Percentiles rank a stretch among this genome's conserved stretches.
Evolutionary conservation across 306 rosid genomes (phyloP).

Genomic region (Sophora flavescens): DNA sequence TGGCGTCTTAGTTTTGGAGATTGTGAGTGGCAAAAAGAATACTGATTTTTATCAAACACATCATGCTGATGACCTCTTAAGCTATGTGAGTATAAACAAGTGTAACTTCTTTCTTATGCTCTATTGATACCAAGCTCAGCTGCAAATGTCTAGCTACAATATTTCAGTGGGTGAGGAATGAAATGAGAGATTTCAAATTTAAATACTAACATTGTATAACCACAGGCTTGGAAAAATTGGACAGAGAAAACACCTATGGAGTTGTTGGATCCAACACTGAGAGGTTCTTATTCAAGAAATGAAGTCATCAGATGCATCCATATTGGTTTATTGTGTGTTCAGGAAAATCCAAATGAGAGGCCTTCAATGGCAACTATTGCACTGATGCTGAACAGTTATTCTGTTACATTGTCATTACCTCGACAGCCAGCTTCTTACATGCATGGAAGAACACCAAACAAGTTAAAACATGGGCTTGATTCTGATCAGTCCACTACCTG

Average conservation of each 20-base stretch:
- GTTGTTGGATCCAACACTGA: constrained; percentile 57
- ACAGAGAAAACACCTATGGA: constrained; percentile 47
- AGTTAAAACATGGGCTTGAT: constrained; percentile 17
- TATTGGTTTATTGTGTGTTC: constrained; percentile 61
- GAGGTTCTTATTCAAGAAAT: constrained; percentile 55
- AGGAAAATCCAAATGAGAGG: constrained; percentile 57
- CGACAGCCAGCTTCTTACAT: constrained; percentile 49
- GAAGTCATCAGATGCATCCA: constrained; percentile 69
- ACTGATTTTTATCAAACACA: constrained; percentile 38
- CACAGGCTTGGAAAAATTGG: constrained; percentile 64
- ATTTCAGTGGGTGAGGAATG: not conserved
- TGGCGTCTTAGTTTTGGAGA: constrained; percentile 60
- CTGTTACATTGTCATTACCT: constrained; percentile 52
- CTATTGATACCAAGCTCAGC: not conserved
- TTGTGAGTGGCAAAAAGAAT: constrained; percentile 60
- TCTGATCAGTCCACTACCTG: constrained; percentile 41
- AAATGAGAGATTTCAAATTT: not conserved
- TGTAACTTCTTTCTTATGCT: constrained; percentile 7
- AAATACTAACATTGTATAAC: constrained; percentile 9
- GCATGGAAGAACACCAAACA: constrained; percentile 45
- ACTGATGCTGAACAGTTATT: constrained; percentile 56
- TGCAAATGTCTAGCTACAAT: not conserved
- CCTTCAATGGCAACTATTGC: constrained; percentile 60
- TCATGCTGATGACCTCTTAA: constrained; percentile 50
- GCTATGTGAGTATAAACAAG: constrained; percentile 53